Evolutionary conservation across 192 early-diverging fungal species (phyloP), one percentile per base, ranked within the genome.

Genomic region (Hyaloraphidium curvatum): DNA sequence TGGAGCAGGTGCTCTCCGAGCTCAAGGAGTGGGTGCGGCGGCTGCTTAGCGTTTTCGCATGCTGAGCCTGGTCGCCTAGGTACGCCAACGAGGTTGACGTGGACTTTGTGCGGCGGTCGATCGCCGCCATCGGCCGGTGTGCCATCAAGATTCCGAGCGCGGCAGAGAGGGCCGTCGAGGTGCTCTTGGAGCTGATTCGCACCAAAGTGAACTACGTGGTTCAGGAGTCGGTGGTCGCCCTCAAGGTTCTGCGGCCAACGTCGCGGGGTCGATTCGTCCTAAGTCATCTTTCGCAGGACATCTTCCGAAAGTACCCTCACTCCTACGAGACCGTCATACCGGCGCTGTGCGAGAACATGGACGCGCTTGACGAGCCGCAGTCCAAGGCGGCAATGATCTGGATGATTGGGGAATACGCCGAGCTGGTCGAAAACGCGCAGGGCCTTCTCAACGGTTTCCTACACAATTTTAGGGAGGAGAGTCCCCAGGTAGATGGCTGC

Each of bases 11-110:
- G 31, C 67, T 97, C 28, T 81, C 78, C 31, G 93, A 97, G 69
- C 73, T 97, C 28, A 84, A 87, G 60, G 93, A 97, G 82, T 97
- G 72, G 41, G 75, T 59, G 1, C 33, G 33, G 7, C n/a, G 33
- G 33, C 9, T 37, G 33, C n/a, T 37, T 37, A 37, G n/a, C n/a
- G 33, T 51, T 19, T 19, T 51, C n/a, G 2, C 23, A 51, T 2
- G 23, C n/a, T 51, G n/a, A 3, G 11, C 2, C 56, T 23, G 17
- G 57, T 53, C 19, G 17, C 25, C 21, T 39, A 87, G 84, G 58
- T 88, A 97, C 58, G 85, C 87, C 11, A 88, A 84, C 50, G 92
- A 97, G 60, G 91, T 97, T 1, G 93, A 95, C 65, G 86, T 95
- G 19, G 91, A 92, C 59, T 93, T 95, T 75, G 91, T 93, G 1